Percentiles rank a stretch among this genome's conserved stretches.
These are phyloP conservation scores for Tetrahymena thermophila DNA, from an alignment of 73 alveolate genomes.

Conservation along the genomic window DNA sequence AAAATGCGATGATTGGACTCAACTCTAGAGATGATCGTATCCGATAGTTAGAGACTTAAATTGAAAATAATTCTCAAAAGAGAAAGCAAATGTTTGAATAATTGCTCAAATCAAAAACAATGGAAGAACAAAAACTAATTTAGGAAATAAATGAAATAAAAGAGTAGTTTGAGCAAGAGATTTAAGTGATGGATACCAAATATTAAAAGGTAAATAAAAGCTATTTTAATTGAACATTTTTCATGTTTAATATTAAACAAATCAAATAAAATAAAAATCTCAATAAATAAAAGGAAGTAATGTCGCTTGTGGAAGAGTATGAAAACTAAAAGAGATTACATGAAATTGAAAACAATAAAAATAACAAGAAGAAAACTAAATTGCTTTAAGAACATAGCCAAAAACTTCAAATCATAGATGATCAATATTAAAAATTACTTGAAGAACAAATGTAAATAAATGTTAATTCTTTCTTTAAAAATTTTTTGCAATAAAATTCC, in stretches of 20 bases:
- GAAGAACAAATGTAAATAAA: constrained; percentile 33
- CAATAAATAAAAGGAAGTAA: background rate
- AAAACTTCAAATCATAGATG: constrained; percentile 49
- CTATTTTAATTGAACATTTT: too few species aligned
- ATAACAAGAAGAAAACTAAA: constrained; percentile 46
- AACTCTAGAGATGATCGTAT: constrained; percentile 52
- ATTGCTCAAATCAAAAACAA: constrained; percentile 46
- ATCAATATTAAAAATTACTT: constrained; percentile 42
- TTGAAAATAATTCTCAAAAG: constrained; percentile 37
- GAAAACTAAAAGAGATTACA: constrained; percentile 39
- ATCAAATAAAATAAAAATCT: too few species aligned
- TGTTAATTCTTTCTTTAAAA: too few species aligned
- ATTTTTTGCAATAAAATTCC: background rate
- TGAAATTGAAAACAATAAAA: constrained; percentile 45
- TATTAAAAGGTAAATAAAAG: constrained; percentile 13
- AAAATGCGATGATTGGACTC: constrained; percentile 50
- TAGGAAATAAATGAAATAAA: constrained; percentile 43
- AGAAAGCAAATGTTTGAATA: constrained; percentile 47
- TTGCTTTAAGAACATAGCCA: constrained; percentile 56
- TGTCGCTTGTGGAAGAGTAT: constrained; percentile 6
- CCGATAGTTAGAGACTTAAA: constrained; percentile 54
- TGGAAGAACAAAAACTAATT: constrained; percentile 52
- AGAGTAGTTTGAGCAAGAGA: constrained; percentile 20
- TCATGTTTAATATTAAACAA: too few species aligned
- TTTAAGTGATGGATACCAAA: constrained; percentile 16